These are phyloP conservation scores for Pseudisothecium myosuroides DNA, from an alignment of 225 moss, liverwort and hornwort genomes.

Conservation along the genomic window DNA sequence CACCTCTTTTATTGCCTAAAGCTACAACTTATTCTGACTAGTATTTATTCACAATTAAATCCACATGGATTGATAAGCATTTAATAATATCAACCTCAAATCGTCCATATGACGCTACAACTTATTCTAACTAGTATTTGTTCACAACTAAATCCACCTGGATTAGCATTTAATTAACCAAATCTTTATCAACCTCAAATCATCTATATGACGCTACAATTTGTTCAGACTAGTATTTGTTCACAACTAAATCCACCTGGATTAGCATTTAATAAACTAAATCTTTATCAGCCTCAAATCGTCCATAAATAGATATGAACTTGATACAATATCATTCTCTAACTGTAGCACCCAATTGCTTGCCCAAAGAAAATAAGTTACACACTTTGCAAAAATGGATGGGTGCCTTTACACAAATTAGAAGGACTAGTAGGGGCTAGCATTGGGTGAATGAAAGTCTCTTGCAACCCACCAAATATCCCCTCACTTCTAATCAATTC, in stretches of 20 bases:
- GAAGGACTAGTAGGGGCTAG: no score
- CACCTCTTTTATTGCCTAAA: neutral
- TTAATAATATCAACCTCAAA: neutral
- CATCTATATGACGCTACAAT: neutral
- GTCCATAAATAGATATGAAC: neutral
- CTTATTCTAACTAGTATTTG: no score
- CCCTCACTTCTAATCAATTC: no score
- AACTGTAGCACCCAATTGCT: neutral
- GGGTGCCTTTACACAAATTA: no score
- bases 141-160: neutral
- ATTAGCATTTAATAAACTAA: neutral
- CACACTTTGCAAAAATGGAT: no score
- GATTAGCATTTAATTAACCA: neutral
- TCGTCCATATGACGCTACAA: no score
- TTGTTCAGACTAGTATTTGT: neutral
- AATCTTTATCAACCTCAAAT: neutral
- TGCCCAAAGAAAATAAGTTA: neutral
- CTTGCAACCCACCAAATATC: no score
- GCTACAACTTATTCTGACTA: no score
- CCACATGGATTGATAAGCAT: neutral
- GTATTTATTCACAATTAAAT: neutral
- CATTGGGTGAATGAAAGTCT: no score
- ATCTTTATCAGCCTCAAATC: neutral
- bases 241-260: neutral
- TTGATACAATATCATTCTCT: neutral